Conservation (phyloP, 306 rosid genomes). For the Cicer pinnatifidum region DNA sequence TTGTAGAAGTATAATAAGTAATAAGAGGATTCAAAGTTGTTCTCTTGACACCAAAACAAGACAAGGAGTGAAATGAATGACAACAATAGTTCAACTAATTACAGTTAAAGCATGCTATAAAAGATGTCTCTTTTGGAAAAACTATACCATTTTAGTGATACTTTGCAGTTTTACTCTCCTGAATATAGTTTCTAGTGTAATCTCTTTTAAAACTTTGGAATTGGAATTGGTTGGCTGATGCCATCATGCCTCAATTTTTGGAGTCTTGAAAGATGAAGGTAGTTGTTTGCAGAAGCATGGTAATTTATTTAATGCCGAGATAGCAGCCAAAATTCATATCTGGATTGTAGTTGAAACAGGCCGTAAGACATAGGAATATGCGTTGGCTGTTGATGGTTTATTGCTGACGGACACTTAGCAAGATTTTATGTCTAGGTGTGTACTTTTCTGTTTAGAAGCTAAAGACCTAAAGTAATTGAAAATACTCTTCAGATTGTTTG, state of each 20-base stretch:
- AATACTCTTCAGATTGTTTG: neutral
- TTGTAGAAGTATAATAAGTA: constrained; percentile 3
- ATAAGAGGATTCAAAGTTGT: constrained; percentile 18
- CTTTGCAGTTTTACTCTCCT: neutral
- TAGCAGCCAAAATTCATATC: neutral
- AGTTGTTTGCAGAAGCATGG: constrained; percentile 21
- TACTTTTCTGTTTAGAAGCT: constrained; percentile 14
- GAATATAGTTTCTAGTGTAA: constrained; percentile 16
- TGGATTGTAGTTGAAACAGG: constrained; percentile 18
- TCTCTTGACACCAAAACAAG: constrained; percentile 1
- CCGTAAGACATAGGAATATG: constrained; percentile 11
- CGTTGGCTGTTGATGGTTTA: constrained; percentile 10
- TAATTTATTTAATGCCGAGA: constrained; percentile 2
- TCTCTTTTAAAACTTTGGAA: neutral
- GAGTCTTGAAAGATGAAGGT: constrained; percentile 1
- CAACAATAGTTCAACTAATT: neutral
- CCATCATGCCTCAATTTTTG: no score
- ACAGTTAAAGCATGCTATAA: constrained; percentile 3
- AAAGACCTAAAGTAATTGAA: constrained; percentile 12
- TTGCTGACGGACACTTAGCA: neutral
- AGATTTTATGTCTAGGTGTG: constrained; percentile 9
- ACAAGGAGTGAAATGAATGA: neutral
- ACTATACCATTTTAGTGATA: constrained; percentile 3
- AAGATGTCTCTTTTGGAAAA: neutral
- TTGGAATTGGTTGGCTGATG: no score